phyloP scores from a whole-genome alignment of 768 basidiomycete genomes.

The Auricularia heimuer region DNA sequence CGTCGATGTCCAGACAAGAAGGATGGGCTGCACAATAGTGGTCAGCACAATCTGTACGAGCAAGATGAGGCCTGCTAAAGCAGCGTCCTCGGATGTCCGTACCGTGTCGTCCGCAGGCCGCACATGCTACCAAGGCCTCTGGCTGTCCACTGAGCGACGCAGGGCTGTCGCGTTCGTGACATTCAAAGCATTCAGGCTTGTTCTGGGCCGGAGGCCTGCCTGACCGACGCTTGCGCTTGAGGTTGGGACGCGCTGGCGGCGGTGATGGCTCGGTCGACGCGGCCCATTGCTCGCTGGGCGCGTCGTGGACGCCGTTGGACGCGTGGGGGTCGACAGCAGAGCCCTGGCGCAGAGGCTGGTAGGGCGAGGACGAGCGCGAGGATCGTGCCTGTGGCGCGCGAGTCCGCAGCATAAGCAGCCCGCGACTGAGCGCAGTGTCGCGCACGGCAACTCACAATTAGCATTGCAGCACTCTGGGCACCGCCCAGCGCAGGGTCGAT shows the following conservation, averaged over 20 bases:
- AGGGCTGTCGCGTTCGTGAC: neutral
- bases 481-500: too few relatives aligned
- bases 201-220: neutral
- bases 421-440: too few relatives aligned
- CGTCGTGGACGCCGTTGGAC: neutral
- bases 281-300: too few relatives aligned
- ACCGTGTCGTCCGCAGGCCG: neutral
- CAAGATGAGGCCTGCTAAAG: too few relatives aligned
- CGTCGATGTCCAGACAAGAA: constrained; percentile 67
- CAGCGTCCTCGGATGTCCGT: neutral
- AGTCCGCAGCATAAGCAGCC: too few relatives aligned
- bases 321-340: neutral
- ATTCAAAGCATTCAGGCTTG: neutral
- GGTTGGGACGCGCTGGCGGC: neutral
- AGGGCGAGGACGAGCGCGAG: neutral
- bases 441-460: too few relatives aligned
- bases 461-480: too few relatives aligned
- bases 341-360: neutral
- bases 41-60: neutral
- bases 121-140: neutral
- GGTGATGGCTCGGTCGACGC: neutral
- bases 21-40: constrained; percentile 53
- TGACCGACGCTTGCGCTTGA: neutral
- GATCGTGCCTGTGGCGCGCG: neutral
- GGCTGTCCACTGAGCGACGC: neutral